These are phyloP conservation scores for Hibiscus syriacus DNA, from an alignment of 345 rosid species.

Conservation along the genomic window DNA sequence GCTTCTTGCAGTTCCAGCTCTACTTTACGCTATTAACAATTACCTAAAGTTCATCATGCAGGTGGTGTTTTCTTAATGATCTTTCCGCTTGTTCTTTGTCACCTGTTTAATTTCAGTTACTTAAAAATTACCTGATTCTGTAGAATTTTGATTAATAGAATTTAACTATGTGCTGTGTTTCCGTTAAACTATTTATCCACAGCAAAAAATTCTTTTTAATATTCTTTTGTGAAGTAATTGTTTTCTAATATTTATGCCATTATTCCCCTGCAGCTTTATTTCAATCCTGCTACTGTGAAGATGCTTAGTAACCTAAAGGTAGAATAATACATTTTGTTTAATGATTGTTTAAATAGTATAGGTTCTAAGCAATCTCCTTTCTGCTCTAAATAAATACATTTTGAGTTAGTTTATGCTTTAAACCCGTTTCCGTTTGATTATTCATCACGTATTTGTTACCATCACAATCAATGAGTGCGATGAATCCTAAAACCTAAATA, in stretches of 20 bases:
- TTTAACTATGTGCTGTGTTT: not conserved
- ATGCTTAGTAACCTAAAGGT: conserved; percentile 60
- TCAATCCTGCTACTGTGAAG: conserved; percentile 56
- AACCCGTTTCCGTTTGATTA: not conserved
- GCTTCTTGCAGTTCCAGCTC: conserved; percentile 67
- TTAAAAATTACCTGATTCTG: not conserved
- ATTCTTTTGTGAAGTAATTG: not conserved
- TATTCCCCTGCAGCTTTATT: conserved; percentile 34
- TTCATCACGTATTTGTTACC: not conserved
- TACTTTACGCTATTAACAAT: conserved; percentile 62
- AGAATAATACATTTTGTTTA: not conserved
- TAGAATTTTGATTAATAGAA: not conserved
- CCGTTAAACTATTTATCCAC: not conserved
- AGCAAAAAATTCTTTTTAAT: not conserved
- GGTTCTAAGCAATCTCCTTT: not conserved
- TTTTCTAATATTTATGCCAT: not conserved
- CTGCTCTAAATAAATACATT: not conserved
- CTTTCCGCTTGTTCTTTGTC: not conserved
- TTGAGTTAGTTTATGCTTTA: not conserved
- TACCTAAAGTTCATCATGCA: conserved; percentile 69
- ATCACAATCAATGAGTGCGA: not conserved
- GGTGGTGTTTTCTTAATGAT: conserved; percentile 25
- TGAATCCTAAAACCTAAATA: not conserved
- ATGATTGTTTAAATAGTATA: not conserved
- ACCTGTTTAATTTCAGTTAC: not conserved